phyloP scores from a whole-genome alignment of 2,329 filamentous ascomycete genomes.

The Sporothrix schenckii region DNA sequence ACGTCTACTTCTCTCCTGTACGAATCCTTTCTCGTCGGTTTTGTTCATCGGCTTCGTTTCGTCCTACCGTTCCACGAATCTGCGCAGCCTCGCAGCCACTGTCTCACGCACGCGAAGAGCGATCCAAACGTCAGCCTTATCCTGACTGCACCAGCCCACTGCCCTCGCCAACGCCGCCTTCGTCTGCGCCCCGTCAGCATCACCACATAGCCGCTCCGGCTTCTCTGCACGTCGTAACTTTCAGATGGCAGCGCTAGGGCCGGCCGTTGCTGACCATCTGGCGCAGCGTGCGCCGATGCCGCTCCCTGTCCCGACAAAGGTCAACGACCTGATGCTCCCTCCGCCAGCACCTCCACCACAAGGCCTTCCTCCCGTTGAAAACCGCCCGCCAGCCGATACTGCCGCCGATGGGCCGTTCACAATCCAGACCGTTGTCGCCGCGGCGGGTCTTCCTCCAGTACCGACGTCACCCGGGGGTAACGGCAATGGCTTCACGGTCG shows the following conservation, averaged over 20 bases:
- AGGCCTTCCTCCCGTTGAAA: conserved; percentile 25
- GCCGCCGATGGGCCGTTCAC: conserved; percentile 22
- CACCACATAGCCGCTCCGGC: not conserved
- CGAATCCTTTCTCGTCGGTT: not conserved
- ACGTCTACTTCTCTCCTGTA: not conserved
- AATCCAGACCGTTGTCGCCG: conserved; percentile 33
- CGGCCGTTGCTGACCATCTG: conserved; percentile 14
- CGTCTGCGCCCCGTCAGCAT: not conserved
- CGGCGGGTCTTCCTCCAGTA: conserved; percentile 6
- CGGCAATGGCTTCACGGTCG: conserved; percentile 5
- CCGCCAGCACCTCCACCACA: conserved; percentile 28
- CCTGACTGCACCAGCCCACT: conserved; percentile 6
- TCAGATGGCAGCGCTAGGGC: conserved; percentile 22
- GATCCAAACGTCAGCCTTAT: not conserved
- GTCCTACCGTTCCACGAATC: conserved; percentile 15
- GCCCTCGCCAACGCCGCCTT: not conserved
- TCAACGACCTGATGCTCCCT: conserved; percentile 25
- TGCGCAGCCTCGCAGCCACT: conserved; percentile 15
- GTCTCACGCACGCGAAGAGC: conserved; percentile 21
- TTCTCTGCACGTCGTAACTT: too few relatives aligned
- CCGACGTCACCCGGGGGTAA: not conserved
- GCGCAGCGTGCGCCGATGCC: conserved; percentile 19
- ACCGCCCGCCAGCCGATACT: not conserved
- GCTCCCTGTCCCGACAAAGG: conserved; percentile 6
- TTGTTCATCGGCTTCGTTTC: not conserved